Base-by-base conservation (phyloP, 1,284 basidiomycete species). In the Anthracocystis walkeri region DNA sequence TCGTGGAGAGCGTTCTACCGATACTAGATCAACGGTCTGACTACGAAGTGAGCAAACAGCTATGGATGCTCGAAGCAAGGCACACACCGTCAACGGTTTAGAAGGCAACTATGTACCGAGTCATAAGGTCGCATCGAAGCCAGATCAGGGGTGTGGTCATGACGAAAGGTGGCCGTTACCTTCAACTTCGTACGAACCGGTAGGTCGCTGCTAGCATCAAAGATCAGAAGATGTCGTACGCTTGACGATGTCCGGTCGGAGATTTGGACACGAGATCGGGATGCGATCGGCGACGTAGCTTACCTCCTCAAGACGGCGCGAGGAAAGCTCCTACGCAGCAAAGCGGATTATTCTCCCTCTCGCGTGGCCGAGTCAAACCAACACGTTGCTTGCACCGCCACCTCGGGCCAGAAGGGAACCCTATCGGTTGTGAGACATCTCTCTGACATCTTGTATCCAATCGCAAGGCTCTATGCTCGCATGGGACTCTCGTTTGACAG, bases 181-280 rank as follows among this genome's bases (percentile, higher is more conserved):
- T 29, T 29, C 29, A 4, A 29, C 29, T 4, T 29, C 29, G 29
- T 29, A 8, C 29, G 29, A 29, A 29, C 5, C 5, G 29, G 29
- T 8, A 29, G 29, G 29, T 29, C 35, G 14, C 14, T 38, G 35
- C 11, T 14, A 38, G 35, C 12, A 14, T 12, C 35, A 38, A 20
- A 20, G 14, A 46, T 38, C n/a, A 31, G 20, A 27, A n/a, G 20
- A n/a, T 21, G 18, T 14, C 41, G 11, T 25, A 55, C 53, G 53
- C 42, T 23, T 55, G 53, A 45, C 53, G 53, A 55, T 55, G 53
- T 41, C 21, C 35, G 25, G 6, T 14, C 21, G 18, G 1, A 35
- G 21, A 35, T 40, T 16, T 23, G 23, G 31, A 18, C 49, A 2
- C 21, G 10, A 40, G 35, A 52, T 52, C 50, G 50, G 50, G 50